Base-by-base conservation (phyloP, 345 rosid genomes). In the Lagerstroemia speciosa region DNA sequence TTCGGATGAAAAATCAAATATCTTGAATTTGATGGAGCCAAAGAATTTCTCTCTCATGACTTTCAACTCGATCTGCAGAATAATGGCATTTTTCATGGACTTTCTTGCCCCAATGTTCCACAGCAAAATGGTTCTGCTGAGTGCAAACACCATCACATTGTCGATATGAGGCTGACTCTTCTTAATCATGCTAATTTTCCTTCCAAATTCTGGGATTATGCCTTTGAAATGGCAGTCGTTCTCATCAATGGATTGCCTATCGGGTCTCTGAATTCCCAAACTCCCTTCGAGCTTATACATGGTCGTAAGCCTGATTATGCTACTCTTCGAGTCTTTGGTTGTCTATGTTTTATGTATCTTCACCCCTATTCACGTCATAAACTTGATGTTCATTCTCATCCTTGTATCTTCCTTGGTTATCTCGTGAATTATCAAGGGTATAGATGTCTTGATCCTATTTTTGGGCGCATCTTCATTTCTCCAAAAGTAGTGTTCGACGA, bases 181-280 rank as follows among this genome's bases (percentile, higher is more conserved):
- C 41, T 32, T 3, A n/a, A 22, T 62, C n/a, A 32, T 62, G 20
- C 33, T 36, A 26, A 15, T 62, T 8, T 62, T 0, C n/a, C 38
- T 29, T 36, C 17, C 15, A 2, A 62, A 62, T 22, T n/a, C n/a
- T n/a, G n/a, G n/a, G n/a, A n/a, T n/a, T n/a, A n/a, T n/a, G n/a
- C n/a, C n/a, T n/a, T n/a, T 38, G 14, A 22, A 11, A n/a, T 3
- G 29, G 5, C 34, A 38, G 43, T 64, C 0, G 20, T 32, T 38
- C 29, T 33, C 14, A 64, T 64, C 32, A 64, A 64, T 24, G 7
- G 6, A 6, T 2, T 64, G n/a, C 20, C 45, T 0, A 2, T 43
- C 8, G 58, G 26, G 62, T 24, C 50, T 43, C 27, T 55, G 52
- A 75, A 71, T 40, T 48, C 43, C 36, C 9, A 61, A 61, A 46